Conservation (phyloP, 1,139 yeast species). For the Schwanniomyces etchellsii region DNA sequence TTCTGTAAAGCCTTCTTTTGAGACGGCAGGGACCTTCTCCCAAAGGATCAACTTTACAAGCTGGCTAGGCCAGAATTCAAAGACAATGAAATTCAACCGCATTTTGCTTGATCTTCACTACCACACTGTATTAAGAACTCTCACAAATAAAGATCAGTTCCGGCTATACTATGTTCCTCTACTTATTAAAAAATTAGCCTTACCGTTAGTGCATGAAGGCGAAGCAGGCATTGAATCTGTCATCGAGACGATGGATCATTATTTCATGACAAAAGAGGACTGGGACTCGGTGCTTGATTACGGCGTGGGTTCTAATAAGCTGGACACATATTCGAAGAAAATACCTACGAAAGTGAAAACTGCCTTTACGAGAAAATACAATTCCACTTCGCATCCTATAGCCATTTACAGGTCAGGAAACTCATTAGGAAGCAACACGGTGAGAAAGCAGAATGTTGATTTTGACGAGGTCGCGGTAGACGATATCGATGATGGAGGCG, state of each 20-base stretch:
- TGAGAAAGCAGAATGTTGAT: conserved; percentile 40
- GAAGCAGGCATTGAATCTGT: conserved; percentile 62
- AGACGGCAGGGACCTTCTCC: conserved; percentile 65
- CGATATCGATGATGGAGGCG: conserved; percentile 41
- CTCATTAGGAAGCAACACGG: conserved; percentile 34
- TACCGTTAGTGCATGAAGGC: conserved; percentile 50
- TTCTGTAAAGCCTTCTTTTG: conserved; percentile 73
- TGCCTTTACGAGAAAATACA: conserved; percentile 82
- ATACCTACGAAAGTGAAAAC: conserved; percentile 74
- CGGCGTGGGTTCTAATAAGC: conserved; percentile 58
- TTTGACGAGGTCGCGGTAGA: conserved; percentile 62
- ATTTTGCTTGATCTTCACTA: conserved; percentile 83
- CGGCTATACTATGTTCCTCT: conserved; percentile 74
- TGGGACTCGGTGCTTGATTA: conserved; percentile 85
- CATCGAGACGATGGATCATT: conserved; percentile 70
- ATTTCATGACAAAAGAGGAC: conserved; percentile 83
- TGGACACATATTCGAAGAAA: conserved; percentile 45
- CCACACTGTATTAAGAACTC: conserved; percentile 75
- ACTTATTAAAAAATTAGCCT: conserved; percentile 47
- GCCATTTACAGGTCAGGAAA: conserved; percentile 74
- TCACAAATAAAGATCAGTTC: conserved; percentile 70
- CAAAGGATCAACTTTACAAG: conserved; percentile 75
- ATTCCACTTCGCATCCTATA: conserved; percentile 71
- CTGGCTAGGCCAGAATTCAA: conserved; percentile 91
- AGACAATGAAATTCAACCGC: conserved; percentile 71